Conservation (phyloP, 139 green algal genomes). For the Limnomonas spitsbergensis region DNA sequence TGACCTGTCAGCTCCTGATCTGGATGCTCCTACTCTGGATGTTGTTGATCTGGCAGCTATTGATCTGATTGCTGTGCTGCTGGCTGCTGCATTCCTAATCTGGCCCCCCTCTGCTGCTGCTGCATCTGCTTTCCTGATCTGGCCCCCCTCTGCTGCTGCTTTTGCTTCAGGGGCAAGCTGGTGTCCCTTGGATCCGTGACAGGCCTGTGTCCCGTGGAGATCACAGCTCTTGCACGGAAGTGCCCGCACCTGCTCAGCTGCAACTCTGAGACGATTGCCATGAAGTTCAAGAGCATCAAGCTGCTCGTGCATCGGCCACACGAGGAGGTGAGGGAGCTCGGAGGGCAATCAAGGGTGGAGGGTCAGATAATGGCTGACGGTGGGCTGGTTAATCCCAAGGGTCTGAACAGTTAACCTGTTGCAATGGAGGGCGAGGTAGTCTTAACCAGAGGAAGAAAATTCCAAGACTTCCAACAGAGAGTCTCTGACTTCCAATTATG, state of each 20-base stretch:
- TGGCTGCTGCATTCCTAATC: no score
- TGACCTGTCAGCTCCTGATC: no score
- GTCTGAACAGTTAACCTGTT: no score
- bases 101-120: no score
- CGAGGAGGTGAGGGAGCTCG: background rate
- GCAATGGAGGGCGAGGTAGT: no score
- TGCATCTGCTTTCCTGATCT: no score
- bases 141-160: background rate
- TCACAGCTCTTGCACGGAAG: background rate
- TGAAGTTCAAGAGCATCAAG: constrained; percentile 9
- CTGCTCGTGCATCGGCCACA: constrained; percentile 5
- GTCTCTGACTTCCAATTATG: no score
- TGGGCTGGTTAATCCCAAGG: background rate
- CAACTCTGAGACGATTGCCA: background rate
- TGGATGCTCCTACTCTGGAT: no score
- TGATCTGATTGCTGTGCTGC: no score
- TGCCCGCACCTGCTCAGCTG: constrained; percentile 5
- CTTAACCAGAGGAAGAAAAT: no score
- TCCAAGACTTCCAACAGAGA: no score
- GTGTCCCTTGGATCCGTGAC: background rate
- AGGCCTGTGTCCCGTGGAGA: background rate
- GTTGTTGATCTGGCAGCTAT: no score
- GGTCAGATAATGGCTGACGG: background rate
- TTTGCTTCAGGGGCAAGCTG: constrained; percentile 3
- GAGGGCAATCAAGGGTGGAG: background rate